Percentiles rank a stretch among this genome's conserved stretches.
phyloP scores from a whole-genome alignment of 1,284 basidiomycete genomes.

The Boletus holoroseus region DNA sequence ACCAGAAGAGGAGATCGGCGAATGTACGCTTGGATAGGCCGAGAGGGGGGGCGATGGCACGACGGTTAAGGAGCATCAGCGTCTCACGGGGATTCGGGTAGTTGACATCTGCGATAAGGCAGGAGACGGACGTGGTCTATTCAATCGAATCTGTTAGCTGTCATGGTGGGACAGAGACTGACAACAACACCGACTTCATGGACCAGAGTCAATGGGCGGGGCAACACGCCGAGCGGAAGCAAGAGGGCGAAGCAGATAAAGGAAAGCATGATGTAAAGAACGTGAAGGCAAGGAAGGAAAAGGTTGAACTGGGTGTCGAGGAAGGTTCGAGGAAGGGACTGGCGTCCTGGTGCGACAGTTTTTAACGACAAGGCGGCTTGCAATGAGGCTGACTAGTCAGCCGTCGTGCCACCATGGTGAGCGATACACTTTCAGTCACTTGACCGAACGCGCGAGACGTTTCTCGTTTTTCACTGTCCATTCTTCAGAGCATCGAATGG shows the following conservation, averaged over 20 bases:
- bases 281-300: background rate
- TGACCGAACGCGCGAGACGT: background rate
- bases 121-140: conserved; percentile 15
- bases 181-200: conserved; percentile 9
- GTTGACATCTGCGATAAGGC: conserved; percentile 27
- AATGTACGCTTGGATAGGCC: conserved; percentile 26
- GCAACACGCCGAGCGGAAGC: conserved; percentile 16
- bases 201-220: conserved; percentile 17
- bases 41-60: conserved; percentile 19
- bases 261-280: conserved; percentile 24
- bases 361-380: conserved; percentile 14
- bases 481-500: background rate
- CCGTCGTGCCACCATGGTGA: background rate
- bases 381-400: conserved; percentile 13
- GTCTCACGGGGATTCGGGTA: conserved; percentile 25
- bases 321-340: background rate
- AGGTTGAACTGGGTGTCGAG: background rate
- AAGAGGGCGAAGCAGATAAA: conserved; percentile 19
- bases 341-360: background rate
- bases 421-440: background rate
- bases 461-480: background rate
- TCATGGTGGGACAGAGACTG: background rate
- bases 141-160: background rate
- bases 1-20: conserved; percentile 30
- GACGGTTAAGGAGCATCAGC: conserved; percentile 23